Conservation (phyloP, 345 rosid species). For the Pelargonium nanum region DNA sequence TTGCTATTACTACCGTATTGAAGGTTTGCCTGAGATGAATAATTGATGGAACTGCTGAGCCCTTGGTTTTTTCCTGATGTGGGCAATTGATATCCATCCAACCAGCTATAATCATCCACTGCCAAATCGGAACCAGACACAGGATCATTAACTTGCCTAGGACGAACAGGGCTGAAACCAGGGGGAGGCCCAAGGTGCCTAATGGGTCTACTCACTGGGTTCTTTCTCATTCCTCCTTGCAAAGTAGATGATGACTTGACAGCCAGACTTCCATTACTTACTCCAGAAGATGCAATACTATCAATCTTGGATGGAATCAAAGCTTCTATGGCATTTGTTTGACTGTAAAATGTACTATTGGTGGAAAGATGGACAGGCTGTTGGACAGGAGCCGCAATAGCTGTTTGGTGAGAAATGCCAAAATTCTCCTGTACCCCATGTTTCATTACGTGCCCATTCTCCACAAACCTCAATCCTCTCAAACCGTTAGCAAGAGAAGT, state of each 20-base stretch:
- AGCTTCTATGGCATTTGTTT: slow-evolving; percentile 32
- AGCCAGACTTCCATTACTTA: slow-evolving; percentile 31
- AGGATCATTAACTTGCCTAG: slow-evolving; percentile 36
- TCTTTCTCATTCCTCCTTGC: slow-evolving; percentile 30
- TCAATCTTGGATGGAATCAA: slow-evolving; percentile 35
- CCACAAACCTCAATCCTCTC: slow-evolving; percentile 39
- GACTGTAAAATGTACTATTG: slow-evolving; percentile 14
- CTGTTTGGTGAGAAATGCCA: slow-evolving; percentile 25
- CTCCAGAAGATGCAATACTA: slow-evolving; percentile 34
- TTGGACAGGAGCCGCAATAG: slow-evolving; percentile 20
- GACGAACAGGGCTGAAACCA: slow-evolving; percentile 56
- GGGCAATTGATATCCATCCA: slow-evolving; percentile 82
- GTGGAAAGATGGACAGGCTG: slow-evolving; percentile 2
- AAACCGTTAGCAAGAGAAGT: slow-evolving; percentile 45
- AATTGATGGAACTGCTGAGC: slow-evolving; percentile 31
- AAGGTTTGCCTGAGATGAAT: slow-evolving; percentile 35
- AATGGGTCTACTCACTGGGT: slow-evolving; percentile 54
- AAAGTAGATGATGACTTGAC: slow-evolving; percentile 23
- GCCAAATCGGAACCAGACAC: slow-evolving; percentile 28
- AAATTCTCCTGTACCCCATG: slow-evolving; percentile 42
- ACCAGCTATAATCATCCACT: slow-evolving; percentile 90
- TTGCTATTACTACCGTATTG: slow-evolving; percentile 34
- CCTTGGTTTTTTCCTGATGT: slow-evolving; percentile 36
- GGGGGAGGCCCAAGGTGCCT: slow-evolving; percentile 87
- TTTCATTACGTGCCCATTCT: slow-evolving; percentile 43